phyloP scores from a whole-genome alignment of 352 stramenopile species.

The Globisporangium megalacanthum region DNA sequence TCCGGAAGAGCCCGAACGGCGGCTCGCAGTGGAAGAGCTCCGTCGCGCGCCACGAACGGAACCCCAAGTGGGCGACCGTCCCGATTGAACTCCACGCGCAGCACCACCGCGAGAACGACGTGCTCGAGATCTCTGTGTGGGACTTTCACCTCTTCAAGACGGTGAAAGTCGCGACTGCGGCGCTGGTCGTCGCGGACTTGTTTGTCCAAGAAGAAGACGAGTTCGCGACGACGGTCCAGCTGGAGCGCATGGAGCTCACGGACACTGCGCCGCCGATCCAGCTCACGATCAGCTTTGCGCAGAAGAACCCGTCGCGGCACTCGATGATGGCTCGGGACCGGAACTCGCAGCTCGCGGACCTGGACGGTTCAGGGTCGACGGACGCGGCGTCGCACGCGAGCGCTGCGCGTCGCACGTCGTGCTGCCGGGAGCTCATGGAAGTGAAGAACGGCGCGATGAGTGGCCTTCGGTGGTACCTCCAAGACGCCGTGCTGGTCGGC shows the following conservation, averaged over 20 bases:
- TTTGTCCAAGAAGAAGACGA: constrained; percentile 25
- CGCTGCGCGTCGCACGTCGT: not conserved
- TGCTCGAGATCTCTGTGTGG: constrained; percentile 61
- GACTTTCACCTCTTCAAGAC: constrained; percentile 61
- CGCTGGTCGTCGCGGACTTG: constrained; percentile 36
- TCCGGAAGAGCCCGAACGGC: constrained; percentile 26
- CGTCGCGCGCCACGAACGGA: constrained; percentile 28
- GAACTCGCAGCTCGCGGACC: not conserved
- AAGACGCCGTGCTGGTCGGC: constrained; percentile 14
- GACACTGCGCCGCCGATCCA: constrained; percentile 23
- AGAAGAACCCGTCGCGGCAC: constrained; percentile 7
- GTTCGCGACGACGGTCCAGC: constrained; percentile 38
- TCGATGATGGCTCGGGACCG: not conserved
- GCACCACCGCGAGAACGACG: constrained; percentile 16
- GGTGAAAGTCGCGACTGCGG: constrained; percentile 45
- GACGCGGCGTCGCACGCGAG: not conserved
- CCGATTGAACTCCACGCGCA: constrained; percentile 33
- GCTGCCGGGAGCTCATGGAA: not conserved
- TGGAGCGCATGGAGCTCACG: constrained; percentile 39
- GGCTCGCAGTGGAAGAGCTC: constrained; percentile 38
- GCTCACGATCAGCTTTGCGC: constrained; percentile 19
- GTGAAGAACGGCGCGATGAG: constrained; percentile 1
- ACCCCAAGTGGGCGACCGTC: constrained; percentile 38
- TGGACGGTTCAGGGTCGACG: not conserved
- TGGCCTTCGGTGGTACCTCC: constrained; percentile 25